Conservation (phyloP, 2,329 filamentous ascomycete genomes). For the Botrytis sinoallii region DNA sequence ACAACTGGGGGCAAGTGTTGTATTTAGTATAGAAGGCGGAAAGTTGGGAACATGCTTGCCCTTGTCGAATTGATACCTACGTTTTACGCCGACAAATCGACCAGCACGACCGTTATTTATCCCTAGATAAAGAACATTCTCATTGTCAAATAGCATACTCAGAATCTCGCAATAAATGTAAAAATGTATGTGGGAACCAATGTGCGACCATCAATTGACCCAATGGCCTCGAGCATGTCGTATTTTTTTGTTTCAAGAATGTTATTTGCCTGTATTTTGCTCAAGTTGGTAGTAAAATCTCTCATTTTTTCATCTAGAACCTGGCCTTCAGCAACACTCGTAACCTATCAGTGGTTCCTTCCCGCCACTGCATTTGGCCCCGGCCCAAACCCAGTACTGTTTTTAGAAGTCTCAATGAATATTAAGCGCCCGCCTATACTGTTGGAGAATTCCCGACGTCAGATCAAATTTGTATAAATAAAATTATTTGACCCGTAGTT, state of each 20-base stretch:
- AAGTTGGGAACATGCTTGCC: conserved; percentile 40
- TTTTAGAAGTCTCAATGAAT: background rate
- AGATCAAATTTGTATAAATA: background rate
- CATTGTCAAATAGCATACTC: background rate
- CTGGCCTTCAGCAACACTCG: background rate
- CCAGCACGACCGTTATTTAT: background rate
- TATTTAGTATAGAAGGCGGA: conserved; percentile 38
- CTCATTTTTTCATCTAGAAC: background rate
- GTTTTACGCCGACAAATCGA: background rate
- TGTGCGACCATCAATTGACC: background rate
- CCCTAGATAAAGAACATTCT: background rate
- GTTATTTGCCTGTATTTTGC: background rate
- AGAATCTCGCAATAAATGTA: background rate
- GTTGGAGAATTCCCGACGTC: background rate
- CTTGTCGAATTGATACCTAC: conserved; percentile 22
- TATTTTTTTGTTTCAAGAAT: background rate
- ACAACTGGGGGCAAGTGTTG: conserved; percentile 42
- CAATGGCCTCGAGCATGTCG: background rate
- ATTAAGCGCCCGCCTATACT: background rate
- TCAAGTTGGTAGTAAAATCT: background rate
- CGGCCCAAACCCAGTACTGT: background rate
- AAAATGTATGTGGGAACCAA: background rate
- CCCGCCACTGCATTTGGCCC: background rate
- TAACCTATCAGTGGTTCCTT: background rate
- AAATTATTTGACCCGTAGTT: background rate